Base-by-base conservation (phyloP, 768 basidiomycete genomes). In the Trametes cinnabarina region DNA sequence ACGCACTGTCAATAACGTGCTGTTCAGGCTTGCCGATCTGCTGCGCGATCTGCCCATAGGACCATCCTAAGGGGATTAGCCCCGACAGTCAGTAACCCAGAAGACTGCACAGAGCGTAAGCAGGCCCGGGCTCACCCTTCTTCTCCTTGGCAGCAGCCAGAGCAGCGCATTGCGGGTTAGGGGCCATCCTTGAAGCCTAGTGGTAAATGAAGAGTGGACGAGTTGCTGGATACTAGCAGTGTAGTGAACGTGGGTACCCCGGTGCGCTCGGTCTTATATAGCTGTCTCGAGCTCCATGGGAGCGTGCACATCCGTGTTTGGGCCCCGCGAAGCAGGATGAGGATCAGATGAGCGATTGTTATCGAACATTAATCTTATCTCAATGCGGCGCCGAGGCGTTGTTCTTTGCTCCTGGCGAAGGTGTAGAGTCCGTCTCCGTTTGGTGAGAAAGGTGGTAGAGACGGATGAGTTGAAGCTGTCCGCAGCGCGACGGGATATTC, bases 91-190 rank as follows among this genome's bases (percentile, higher is more conserved):
- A 51, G 39, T 34, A 49, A 14, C 12, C 10, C 17, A 1, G 25
- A 19, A 14, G 17, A n/a, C n/a, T n/a, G n/a, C n/a, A n/a, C n/a
- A n/a, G n/a, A n/a, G n/a, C n/a, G n/a, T n/a, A n/a, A n/a, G n/a
- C n/a, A n/a, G n/a, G n/a, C n/a, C n/a, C n/a, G n/a, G n/a, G 59
- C 71, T n/a, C 55, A 87, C 87, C 82, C 61, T 77, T 73, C 64
- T 66, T 73, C 1, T 64, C 50, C 73, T 82, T 76, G 12, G 85
- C 86, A 26, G 72, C 72, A 62, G 74, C 74, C 64, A 90, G 74
- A 46, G 85, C 86, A 63, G 77, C 63, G 71, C 88, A 89, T 67
- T 77, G 79, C 10, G 80, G 80, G 72, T 78, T 74, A 53, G 80
- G 74, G 47, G 80, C 72, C 79, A 81, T 84, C 55, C 57, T 69